Percentiles rank a stretch among this genome's conserved stretches.
Evolutionary conservation across 192 early-diverging fungal species (phyloP).

Genomic region (Coemansia sp.): DNA sequence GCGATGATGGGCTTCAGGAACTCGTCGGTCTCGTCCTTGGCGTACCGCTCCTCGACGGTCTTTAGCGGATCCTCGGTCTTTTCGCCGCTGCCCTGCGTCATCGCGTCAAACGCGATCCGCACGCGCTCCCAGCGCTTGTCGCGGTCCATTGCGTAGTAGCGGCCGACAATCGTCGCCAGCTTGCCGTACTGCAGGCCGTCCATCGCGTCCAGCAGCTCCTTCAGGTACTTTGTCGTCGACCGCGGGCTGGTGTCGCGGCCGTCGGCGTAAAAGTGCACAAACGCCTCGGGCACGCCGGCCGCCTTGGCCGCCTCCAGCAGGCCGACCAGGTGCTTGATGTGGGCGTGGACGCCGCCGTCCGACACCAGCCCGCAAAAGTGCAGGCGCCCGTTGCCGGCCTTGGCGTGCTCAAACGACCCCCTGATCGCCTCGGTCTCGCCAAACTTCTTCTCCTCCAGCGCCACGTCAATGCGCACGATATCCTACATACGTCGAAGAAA

Average conservation of each 20-base stretch:
- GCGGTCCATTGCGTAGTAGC: constrained; percentile 99
- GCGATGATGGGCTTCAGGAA: constrained; percentile 99
- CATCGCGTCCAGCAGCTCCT: constrained; percentile 62
- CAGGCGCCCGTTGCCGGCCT: constrained; percentile 71
- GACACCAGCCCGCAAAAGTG: constrained; percentile 94
- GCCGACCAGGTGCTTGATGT: constrained; percentile 85
- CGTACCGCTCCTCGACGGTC: constrained; percentile 83
- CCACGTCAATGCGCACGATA: constrained; percentile 96
- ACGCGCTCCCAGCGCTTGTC: constrained; percentile 99
- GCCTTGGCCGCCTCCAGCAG: constrained; percentile 83
- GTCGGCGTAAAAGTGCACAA: constrained; percentile 96
- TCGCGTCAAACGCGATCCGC: constrained; percentile 87
- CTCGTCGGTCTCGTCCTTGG: constrained; percentile 93
- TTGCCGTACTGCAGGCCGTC: constrained; percentile 65
- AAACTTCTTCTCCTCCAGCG: constrained; percentile 83
- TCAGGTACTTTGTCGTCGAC: constrained; percentile 77
- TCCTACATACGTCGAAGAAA: too few species aligned
- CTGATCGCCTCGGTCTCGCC: constrained; percentile 67
- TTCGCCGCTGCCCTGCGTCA: constrained; percentile 77
- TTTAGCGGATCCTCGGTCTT: constrained; percentile 57
- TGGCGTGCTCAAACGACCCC: constrained; percentile 80
- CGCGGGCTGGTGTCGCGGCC: constrained; percentile 95
- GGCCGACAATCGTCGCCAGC: constrained; percentile 89
- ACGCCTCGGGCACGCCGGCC: constrained; percentile 76
- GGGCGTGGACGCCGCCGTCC: constrained; percentile 98